Evolutionary conservation across 805 yeast species (phyloP).

Genomic region (Candida gorgasii): DNA sequence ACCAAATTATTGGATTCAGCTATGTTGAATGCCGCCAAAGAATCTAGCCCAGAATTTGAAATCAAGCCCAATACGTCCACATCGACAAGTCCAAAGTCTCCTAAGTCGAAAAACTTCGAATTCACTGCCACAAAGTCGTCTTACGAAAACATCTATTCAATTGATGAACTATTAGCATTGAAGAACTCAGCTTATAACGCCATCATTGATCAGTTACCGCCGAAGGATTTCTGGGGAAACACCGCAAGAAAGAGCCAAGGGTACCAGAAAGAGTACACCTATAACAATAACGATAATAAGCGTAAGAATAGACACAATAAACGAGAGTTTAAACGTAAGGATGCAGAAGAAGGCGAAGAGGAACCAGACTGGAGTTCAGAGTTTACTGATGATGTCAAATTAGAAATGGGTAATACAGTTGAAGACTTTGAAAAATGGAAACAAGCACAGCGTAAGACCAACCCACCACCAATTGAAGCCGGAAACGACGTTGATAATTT

Average conservation of each 20-base stretch:
- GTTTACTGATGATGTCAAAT: slow-evolving; percentile 21
- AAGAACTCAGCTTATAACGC: slow-evolving; percentile 5
- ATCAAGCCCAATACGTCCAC: slow-evolving; percentile 16
- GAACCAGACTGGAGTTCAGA: slow-evolving; percentile 44
- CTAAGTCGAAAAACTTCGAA: slow-evolving; percentile 19
- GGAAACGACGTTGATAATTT: slow-evolving; percentile 45
- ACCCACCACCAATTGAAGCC: slow-evolving; percentile 17
- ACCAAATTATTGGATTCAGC: slow-evolving; percentile 46
- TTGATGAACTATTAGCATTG: slow-evolving; percentile 11
- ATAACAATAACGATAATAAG: slow-evolving; percentile 9
- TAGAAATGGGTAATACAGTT: slow-evolving; percentile 51
- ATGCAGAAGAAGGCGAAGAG: slow-evolving; percentile 9
- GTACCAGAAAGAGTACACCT: slow-evolving; percentile 9
- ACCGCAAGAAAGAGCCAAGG: slow-evolving; percentile 11
- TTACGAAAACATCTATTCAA: slow-evolving; percentile 12
- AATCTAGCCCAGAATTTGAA: slow-evolving; percentile 38
- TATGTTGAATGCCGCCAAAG: slow-evolving; percentile 48
- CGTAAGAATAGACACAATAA: slow-evolving; percentile 3
- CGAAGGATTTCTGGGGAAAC: slow-evolving; percentile 19
- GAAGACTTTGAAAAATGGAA: slow-evolving; percentile 65
- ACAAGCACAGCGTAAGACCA: slow-evolving; percentile 34
- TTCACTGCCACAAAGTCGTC: slow-evolving; percentile 19
- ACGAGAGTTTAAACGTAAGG: slow-evolving; percentile 11
- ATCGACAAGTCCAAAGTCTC: slow-evolving; percentile 45
- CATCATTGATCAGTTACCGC: slow-evolving; percentile 8